Evolutionary conservation across 805 yeast species (phyloP).

Genomic region (Cyberlindnera sargentensis): DNA sequence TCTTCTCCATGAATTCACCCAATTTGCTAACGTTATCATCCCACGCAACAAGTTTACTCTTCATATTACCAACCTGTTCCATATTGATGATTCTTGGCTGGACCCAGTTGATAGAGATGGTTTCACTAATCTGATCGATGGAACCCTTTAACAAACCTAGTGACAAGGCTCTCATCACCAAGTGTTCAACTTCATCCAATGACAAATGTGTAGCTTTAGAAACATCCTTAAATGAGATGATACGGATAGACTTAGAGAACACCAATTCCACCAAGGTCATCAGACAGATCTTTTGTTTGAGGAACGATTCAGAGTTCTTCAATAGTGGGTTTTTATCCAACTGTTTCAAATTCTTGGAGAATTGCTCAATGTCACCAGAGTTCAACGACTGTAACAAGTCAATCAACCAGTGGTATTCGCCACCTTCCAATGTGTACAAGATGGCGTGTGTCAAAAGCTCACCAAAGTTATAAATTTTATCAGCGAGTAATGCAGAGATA

Average conservation of each 20-base stretch:
- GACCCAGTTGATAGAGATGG: slow-evolving; percentile 84
- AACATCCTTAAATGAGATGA: slow-evolving; percentile 66
- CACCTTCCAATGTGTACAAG: slow-evolving; percentile 41
- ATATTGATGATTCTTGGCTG: slow-evolving; percentile 90
- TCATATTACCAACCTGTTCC: slow-evolving; percentile 73
- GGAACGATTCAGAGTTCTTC: slow-evolving; percentile 50
- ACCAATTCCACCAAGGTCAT: slow-evolving; percentile 88
- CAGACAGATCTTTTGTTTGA: slow-evolving; percentile 85
- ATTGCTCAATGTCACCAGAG: slow-evolving; percentile 65
- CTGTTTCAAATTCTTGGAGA: slow-evolving; percentile 43
- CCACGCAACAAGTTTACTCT: slow-evolving; percentile 71
- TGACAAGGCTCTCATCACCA: slow-evolving; percentile 87
- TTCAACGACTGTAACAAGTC: slow-evolving; percentile 65
- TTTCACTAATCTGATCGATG: slow-evolving; percentile 78
- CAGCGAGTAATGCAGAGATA: slow-evolving; percentile 84
- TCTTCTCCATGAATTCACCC: slow-evolving; percentile 49
- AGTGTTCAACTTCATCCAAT: slow-evolving; percentile 70
- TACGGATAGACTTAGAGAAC: slow-evolving; percentile 70
- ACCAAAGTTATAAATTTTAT: slow-evolving; percentile 90
- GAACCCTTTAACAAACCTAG: slow-evolving; percentile 80
- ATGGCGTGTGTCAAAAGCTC: slow-evolving; percentile 89
- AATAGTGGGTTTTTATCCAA: slow-evolving; percentile 48
- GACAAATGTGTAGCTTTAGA: slow-evolving; percentile 60
- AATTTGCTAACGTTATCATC: slow-evolving; percentile 62
- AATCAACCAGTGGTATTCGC: slow-evolving; percentile 61